A percentile compares a stretch with the other conserved stretches of the same genome.
phyloP scores from a whole-genome alignment of 2,329 filamentous ascomycete genomes.

The Diaporthe ampelina region DNA sequence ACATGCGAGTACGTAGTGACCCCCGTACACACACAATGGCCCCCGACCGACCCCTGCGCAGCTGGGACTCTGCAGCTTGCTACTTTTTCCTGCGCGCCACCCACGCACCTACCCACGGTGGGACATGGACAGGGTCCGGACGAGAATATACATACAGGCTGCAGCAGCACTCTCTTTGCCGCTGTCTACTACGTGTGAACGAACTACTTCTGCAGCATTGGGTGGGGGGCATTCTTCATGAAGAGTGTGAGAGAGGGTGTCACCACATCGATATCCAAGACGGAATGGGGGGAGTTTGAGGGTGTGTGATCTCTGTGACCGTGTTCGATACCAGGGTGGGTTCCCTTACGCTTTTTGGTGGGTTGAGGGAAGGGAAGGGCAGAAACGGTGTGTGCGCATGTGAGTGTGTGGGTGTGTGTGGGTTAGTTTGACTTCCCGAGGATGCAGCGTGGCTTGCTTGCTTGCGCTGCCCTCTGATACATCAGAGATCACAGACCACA shows the following conservation, averaged over 20 bases:
- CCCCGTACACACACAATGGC: neutral
- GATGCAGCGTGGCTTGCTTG: conserved; percentile 8
- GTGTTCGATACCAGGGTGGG: neutral
- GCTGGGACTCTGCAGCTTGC: neutral
- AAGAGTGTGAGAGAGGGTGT: neutral
- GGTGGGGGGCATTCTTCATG: neutral
- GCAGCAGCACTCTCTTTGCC: no score
- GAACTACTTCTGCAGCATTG: neutral
- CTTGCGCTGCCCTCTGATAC: neutral
- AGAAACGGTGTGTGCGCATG: neutral
- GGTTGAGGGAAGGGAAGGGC: neutral
- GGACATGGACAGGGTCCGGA: conserved; percentile 11
- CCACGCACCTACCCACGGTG: conserved; percentile 8
- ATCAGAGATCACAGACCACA: neutral
- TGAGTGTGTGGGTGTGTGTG: neutral
- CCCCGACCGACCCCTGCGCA: neutral
- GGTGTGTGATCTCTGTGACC: conserved; percentile 24
- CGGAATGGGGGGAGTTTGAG: conserved; percentile 2
- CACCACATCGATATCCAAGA: conserved; percentile 13
- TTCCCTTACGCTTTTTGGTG: neutral
- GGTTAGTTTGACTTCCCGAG: neutral
- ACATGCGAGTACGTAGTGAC: neutral
- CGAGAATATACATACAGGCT: neutral
- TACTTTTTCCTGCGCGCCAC: neutral
- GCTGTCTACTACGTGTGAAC: no score